Evolutionary conservation across 1,284 basidiomycete species (phyloP), one percentile per base, ranked within the genome.

Genomic region (Stereum hirsutum): DNA sequence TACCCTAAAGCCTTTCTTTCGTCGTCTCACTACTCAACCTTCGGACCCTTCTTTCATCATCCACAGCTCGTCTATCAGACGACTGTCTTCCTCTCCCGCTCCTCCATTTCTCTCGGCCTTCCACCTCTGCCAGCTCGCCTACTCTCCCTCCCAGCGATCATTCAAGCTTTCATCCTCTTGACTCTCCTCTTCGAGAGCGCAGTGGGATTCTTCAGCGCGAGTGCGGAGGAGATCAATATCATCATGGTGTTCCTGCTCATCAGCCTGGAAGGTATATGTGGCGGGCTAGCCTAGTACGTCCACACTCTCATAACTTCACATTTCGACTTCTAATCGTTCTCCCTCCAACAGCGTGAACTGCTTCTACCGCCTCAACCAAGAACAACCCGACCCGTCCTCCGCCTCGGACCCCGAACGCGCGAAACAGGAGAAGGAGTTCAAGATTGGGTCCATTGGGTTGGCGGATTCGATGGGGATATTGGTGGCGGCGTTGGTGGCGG

Each of bases 11-110:
- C n/a, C 19, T 23, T 23, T 3, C 10, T 10, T 34, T 42, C 21
- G 23, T 6, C 32, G 28, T 38, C 34, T 23, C 20, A 10, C 38
- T 15, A 14, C 19, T 27, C 41, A 19, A n/a, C n/a, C n/a, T n/a
- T n/a, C n/a, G n/a, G n/a, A n/a, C 11, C 28, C 14, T 33, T 19
- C 40, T 38, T 33, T 15, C 23, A 11, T 49, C 37, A 38, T 27
- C 17, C 24, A 26, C 50, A 88, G 79, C 73, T 89, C 35, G 76
- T 87, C 24, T 89, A 92, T 59, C 90, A 99, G 70, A 80, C 87
- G 12, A 92, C 93, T 37, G 95, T 99, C 38, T 99, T 99, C 66
- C 59, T 98, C 47, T 97, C 94, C 1, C 86, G 96, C 3, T 96
- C 93, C 0, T 88, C 91, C 4, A 87, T 96, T 41, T 89, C 91